Evolutionary conservation across 352 stramenopile genomes (phyloP), one percentile per base, ranked within the genome.

Genomic region (Pythium graminicola): DNA sequence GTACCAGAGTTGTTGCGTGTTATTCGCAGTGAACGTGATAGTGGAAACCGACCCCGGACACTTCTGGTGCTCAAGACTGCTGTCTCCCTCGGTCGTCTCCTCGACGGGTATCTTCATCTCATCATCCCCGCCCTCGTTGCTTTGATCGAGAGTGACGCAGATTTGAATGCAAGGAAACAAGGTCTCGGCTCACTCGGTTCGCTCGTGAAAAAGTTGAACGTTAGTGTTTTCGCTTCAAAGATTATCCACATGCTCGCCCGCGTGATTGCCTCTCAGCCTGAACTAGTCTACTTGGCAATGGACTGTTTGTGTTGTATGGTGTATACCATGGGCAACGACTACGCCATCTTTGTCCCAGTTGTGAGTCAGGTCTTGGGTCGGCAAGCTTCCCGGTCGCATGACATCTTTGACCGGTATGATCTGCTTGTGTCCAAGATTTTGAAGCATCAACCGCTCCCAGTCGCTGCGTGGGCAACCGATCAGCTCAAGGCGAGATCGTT

Each of bases 221-320:
- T 94, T 17, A 90, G 81, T 32, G 81, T 91, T 8, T 94, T 86
- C 57, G 83, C 83, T 6, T 93, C 81, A 26, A 94, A 92, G 65
- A 94, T 94, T 58, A 94, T 94, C 54, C 83, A 94, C 56, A 92
- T 91, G 80, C 65, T 94, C 2, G 76, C 81, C 20, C 81, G 83
- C 50, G 81, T 94, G 32, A 90, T 92, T 40, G 85, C 78, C 9
- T 76, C 75, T 2, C 83, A 94, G 49, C 76, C 71, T 8, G 83
- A 94, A 28, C 72, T 94, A 29, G 78, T 92, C 14, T 92, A 92
- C 59, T 67, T 92, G 22, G 83, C 83, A 9, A 91, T 94, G 81
- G 83, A 94, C 60, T 93, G 81, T 39, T 63, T 94, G 6, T 89
- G 82, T 51, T 91, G 80, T 23, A 94, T 94, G 83, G 81, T 94